These are phyloP conservation scores for Mycena amicta DNA, from an alignment of 768 basidiomycete species.

Conservation along the genomic window DNA sequence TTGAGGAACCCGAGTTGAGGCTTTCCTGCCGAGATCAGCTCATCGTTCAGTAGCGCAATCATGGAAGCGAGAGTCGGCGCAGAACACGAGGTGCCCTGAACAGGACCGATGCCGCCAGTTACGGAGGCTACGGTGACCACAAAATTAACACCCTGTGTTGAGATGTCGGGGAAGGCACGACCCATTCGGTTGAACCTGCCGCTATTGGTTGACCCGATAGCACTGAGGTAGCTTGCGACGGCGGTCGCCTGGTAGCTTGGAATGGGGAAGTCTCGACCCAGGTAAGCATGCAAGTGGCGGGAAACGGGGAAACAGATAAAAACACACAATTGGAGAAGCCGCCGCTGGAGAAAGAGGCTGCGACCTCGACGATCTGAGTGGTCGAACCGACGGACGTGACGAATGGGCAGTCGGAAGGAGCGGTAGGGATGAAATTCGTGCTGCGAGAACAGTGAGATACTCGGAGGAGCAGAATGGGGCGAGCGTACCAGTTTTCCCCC, in stretches of 20 bases:
- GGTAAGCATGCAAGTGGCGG: no score
- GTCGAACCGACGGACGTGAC: constrained; percentile 2
- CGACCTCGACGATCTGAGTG: background rate
- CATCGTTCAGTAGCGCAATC: constrained; percentile 14
- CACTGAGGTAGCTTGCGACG: constrained; percentile 26
- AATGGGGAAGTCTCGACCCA: constrained; percentile 28
- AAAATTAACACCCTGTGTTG: constrained; percentile 2
- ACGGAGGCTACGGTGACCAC: background rate
- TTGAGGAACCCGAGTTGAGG: constrained; percentile 17
- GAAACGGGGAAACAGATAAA: no score
- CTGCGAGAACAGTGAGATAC: background rate
- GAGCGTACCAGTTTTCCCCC: no score
- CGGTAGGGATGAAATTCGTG: background rate
- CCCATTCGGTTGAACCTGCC: constrained; percentile 34
- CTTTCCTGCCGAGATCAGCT: constrained; percentile 10
- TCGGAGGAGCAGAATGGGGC: background rate
- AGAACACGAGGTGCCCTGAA: constrained; percentile 10
- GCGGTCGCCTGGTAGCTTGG: constrained; percentile 19
- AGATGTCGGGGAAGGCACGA: constrained; percentile 34
- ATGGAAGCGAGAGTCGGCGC: constrained; percentile 13
- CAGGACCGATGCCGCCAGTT: background rate
- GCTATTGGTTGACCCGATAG: constrained; percentile 17
- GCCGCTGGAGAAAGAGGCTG: background rate
- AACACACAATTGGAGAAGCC: constrained; percentile 5
- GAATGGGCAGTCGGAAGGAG: constrained; percentile 1